Evolutionary conservation across 495 filamentous ascomycete genomes (phyloP).

Genomic region (Apiosordaria backusii): DNA sequence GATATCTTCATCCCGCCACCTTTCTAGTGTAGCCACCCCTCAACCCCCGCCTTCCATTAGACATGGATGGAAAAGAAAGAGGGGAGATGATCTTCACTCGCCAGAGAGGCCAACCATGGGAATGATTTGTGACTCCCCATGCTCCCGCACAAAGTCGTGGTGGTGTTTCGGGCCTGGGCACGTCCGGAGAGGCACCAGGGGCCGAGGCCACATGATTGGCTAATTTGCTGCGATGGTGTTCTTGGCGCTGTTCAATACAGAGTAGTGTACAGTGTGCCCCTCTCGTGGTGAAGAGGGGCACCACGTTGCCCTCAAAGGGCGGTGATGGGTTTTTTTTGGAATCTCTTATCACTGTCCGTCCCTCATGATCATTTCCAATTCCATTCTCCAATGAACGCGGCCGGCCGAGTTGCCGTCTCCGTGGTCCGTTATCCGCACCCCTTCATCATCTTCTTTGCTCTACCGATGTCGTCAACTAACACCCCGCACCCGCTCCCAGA

Average conservation of each 20-base stretch:
- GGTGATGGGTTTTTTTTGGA: background rate
- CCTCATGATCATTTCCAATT: too few species aligned
- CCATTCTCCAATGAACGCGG: too few species aligned
- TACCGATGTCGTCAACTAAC: constrained; percentile 8
- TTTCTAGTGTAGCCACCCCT: background rate
- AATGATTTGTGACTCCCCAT: background rate
- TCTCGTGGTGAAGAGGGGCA: background rate
- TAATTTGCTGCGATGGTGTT: background rate
- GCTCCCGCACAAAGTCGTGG: background rate
- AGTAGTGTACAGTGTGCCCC: background rate
- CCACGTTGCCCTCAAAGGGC: background rate
- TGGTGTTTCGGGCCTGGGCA: constrained; percentile 9
- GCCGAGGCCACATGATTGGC: background rate
- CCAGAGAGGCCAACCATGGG: constrained; percentile 1
- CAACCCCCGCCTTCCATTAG: background rate
- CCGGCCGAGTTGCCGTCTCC: too few species aligned
- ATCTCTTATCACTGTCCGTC: background rate
- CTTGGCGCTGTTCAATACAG: background rate
- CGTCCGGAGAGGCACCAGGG: background rate
- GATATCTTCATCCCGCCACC: too few species aligned
- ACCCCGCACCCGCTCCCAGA: constrained; percentile 9
- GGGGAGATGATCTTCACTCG: background rate
- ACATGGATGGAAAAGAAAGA: background rate
- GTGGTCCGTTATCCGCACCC: too few species aligned
- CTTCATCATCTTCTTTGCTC: too few species aligned